Evolutionary conservation across 495 filamentous ascomycete species (phyloP).

Genomic region (Hypoxylon perforatum): DNA sequence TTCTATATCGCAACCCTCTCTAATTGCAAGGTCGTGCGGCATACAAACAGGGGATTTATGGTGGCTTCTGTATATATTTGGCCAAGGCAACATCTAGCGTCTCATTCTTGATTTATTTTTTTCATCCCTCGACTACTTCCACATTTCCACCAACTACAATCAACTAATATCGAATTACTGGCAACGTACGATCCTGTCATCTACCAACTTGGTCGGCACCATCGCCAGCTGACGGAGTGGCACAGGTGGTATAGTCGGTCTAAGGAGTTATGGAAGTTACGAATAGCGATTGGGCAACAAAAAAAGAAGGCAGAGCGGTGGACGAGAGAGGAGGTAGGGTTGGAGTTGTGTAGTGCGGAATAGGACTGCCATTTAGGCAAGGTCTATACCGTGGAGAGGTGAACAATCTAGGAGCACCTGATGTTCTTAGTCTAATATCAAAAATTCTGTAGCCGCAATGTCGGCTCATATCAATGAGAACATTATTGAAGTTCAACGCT

Average conservation of each 20-base stretch:
- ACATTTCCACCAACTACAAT: conserved; percentile 5
- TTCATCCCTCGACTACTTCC: conserved; percentile 12
- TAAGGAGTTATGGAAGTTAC: background rate
- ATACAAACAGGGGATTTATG: conserved; percentile 11
- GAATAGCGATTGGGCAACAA: background rate
- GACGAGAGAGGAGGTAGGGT: background rate
- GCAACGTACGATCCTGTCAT: conserved; percentile 3
- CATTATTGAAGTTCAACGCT: background rate
- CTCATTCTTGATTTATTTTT: background rate
- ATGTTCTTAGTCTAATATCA: conserved; percentile 21
- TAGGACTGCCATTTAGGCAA: conserved; percentile 1
- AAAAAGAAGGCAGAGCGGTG: conserved; percentile 1
- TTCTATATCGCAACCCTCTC: conserved; percentile 12
- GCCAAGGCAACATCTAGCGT: conserved; percentile 17
- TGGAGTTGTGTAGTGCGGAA: conserved; percentile 3
- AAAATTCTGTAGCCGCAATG: conserved; percentile 4
- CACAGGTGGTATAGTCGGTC: background rate
- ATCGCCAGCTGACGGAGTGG: background rate
- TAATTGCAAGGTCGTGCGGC: conserved; percentile 20
- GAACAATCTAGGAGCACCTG: background rate
- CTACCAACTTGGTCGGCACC: background rate
- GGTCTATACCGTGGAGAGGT: conserved; percentile 4
- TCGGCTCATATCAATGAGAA: conserved; percentile 18
- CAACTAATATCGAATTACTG: conserved; percentile 23
- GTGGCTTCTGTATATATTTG: conserved; percentile 34